Conservation (phyloP, 257 asterid genomes). For the Anisodus tanguticus region DNA sequence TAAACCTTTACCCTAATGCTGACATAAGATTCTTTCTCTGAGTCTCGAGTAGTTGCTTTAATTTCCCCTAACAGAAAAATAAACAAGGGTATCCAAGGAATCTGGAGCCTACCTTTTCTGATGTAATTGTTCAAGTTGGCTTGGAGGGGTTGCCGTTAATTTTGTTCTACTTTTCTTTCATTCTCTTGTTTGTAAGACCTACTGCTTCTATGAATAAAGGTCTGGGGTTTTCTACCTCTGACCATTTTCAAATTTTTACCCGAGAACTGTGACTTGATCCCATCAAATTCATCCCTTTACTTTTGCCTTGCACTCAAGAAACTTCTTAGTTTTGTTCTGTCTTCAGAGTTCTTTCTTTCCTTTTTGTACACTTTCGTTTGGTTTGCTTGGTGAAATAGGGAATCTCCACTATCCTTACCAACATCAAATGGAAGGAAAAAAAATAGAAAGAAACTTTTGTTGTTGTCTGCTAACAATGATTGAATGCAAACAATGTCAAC, state of each 20-base stretch:
- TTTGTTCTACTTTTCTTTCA: constrained; percentile 19
- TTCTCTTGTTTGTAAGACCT: neutral
- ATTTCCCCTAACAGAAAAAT: neutral
- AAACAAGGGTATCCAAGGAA: constrained; percentile 2
- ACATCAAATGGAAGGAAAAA: constrained; percentile 9
- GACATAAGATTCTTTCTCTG: neutral
- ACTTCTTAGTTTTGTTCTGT: constrained; percentile 14
- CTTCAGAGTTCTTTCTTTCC: constrained; percentile 25
- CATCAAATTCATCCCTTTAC: constrained; percentile 26
- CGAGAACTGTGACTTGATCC: neutral
- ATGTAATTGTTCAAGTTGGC: neutral
- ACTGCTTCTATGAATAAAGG: neutral
- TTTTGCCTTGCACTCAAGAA: neutral
- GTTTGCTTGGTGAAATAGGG: constrained; percentile 23
- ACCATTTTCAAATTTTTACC: neutral
- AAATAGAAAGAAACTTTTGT: constrained; percentile 6
- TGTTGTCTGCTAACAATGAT: neutral
- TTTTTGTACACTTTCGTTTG: constrained; percentile 32
- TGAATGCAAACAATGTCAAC: constrained; percentile 9
- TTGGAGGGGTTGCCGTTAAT: neutral
- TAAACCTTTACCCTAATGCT: neutral
- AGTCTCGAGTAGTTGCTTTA: constrained; percentile 3
- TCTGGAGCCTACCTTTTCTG: neutral
- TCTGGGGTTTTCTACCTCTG: constrained; percentile 8
- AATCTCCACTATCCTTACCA: neutral